Conservation (phyloP, 495 filamentous ascomycete genomes). For the Penicillium salamii region DNA sequence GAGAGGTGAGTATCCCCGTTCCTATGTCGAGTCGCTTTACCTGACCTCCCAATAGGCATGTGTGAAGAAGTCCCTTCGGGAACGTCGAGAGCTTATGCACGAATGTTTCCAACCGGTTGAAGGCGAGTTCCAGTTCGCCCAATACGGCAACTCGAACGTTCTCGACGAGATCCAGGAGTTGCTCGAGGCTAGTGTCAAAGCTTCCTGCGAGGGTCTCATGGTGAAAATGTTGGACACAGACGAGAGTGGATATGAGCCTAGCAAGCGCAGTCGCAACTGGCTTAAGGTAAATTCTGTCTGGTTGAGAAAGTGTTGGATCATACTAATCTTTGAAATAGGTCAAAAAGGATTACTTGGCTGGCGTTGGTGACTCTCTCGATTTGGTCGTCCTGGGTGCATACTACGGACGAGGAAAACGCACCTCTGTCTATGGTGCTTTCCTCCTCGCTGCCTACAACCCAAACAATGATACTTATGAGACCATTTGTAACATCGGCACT, state of each 20-base stretch:
- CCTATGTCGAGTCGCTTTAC: not conserved
- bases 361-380: constrained; percentile 92
- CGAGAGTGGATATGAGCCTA: constrained; percentile 91
- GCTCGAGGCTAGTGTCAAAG: constrained; percentile 89
- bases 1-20: constrained; percentile 55
- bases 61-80: constrained; percentile 81
- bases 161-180: constrained; percentile 89
- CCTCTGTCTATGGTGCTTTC: constrained; percentile 92
- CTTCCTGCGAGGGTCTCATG: constrained; percentile 95
- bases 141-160: constrained; percentile 80
- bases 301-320: not conserved
- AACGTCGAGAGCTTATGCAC: constrained; percentile 75
- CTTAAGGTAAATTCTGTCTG: constrained; percentile 65
- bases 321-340: constrained; percentile 48
- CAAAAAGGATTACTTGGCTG: constrained; percentile 95
- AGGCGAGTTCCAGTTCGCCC: constrained; percentile 90
- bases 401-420: constrained; percentile 90
- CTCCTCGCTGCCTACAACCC: constrained; percentile 90
- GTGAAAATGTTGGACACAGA: constrained; percentile 96
- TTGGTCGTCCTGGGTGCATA: constrained; percentile 95
- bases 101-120: constrained; percentile 71
- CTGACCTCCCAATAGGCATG: constrained; percentile 50
- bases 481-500: constrained; percentile 96
- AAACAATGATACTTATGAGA: constrained; percentile 76
- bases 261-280: constrained; percentile 94